Evolutionary conservation across 352 stramenopile species (phyloP).

Genomic region (Sclerospora graminicola): DNA sequence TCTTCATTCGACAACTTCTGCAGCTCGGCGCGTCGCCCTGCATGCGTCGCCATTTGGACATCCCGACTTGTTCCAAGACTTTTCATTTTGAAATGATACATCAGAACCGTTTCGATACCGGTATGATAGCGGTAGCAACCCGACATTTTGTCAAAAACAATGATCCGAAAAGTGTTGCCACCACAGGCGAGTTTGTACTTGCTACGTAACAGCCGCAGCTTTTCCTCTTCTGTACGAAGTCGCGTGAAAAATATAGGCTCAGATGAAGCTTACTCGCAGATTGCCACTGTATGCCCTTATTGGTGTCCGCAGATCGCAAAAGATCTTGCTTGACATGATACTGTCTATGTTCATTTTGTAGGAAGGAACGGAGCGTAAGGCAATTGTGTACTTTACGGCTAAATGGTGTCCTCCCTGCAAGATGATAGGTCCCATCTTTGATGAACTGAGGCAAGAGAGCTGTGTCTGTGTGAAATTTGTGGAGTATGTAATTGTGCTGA

Average conservation of each 20-base stretch:
- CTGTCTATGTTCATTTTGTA: constrained; percentile 12
- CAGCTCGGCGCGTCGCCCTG: constrained; percentile 53
- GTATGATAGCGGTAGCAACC: too few relatives aligned
- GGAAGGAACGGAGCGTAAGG: constrained; percentile 51
- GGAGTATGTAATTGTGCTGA: neutral
- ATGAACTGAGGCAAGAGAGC: constrained; percentile 58
- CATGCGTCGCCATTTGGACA: constrained; percentile 46
- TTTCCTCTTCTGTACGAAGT: constrained; percentile 34
- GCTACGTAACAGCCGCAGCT: constrained; percentile 15
- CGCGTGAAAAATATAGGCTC: constrained; percentile 69
- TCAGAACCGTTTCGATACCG: too few relatives aligned
- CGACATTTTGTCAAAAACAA: too few relatives aligned
- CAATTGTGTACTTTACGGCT: constrained; percentile 85
- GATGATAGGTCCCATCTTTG: constrained; percentile 83
- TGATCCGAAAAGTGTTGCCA: constrained; percentile 33
- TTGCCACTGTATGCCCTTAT: constrained; percentile 37
- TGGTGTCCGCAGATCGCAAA: neutral
- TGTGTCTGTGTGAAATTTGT: neutral
- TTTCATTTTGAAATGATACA: too few relatives aligned
- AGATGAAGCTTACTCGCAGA: constrained; percentile 61
- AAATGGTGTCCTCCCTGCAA: constrained; percentile 89
- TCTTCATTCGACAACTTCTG: constrained; percentile 52
- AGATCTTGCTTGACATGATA: neutral
- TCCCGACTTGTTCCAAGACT: constrained; percentile 15
- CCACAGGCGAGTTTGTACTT: constrained; percentile 10